Evolutionary conservation across 83 land plant genomes (phyloP).

Genomic region (Diphasiastrum complanatum): DNA sequence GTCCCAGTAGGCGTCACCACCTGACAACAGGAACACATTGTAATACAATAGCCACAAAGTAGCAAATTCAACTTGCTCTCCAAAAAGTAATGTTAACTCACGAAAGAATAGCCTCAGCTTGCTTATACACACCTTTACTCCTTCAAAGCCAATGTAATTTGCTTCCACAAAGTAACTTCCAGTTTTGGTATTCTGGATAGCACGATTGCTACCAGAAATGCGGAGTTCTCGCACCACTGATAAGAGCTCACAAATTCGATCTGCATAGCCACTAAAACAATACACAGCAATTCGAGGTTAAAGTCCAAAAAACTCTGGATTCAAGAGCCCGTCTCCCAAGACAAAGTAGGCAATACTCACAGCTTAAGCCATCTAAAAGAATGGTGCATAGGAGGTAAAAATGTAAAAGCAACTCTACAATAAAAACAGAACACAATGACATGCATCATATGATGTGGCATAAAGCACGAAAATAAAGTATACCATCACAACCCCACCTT

Average conservation of each 20-base stretch:
- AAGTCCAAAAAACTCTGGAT: too few relatives aligned
- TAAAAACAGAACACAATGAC: too few relatives aligned
- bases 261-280: conserved; percentile 89
- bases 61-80: not conserved
- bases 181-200: conserved; percentile 42
- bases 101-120: not conserved
- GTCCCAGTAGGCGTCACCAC: conserved; percentile 98
- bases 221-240: conserved; percentile 65
- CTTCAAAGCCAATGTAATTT: conserved; percentile 75
- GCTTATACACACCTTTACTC: conserved; percentile 65
- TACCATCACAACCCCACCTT: too few relatives aligned
- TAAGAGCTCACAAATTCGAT: conserved; percentile 88
- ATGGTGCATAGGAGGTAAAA: too few relatives aligned
- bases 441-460: too few relatives aligned
- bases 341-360: too few relatives aligned
- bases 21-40: conserved; percentile 31
- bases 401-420: too few relatives aligned
- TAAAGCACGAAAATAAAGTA: too few relatives aligned
- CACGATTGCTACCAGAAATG: conserved; percentile 38
- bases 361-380: too few relatives aligned
- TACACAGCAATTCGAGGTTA: too few relatives aligned
- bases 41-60: not conserved
- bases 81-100: not conserved
- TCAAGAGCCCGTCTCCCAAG: too few relatives aligned
- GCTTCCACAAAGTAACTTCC: conserved; percentile 73